Conservation (phyloP, 208 protist species). For the Naegleria gruberi region DNA sequence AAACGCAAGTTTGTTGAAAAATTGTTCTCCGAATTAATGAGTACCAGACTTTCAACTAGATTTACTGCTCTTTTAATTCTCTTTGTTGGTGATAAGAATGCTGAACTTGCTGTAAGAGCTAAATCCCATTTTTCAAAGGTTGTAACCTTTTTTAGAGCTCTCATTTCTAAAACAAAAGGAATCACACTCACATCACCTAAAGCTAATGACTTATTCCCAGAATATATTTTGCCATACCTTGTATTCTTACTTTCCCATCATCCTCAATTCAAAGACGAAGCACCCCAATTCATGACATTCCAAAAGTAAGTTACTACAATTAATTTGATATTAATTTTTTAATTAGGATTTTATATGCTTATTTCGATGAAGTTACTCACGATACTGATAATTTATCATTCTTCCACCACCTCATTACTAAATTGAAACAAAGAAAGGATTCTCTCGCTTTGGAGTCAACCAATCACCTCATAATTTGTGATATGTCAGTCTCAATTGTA, state of each 20-base stretch:
- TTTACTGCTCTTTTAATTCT: neutral
- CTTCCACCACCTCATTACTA: neutral
- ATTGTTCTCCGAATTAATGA: neutral
- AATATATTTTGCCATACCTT: constrained; percentile 4
- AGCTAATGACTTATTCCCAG: neutral
- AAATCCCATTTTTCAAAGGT: neutral
- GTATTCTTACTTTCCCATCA: neutral
- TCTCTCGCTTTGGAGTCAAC: neutral
- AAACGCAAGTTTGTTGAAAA: neutral
- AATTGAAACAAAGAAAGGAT: constrained; percentile 16
- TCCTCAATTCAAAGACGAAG: neutral
- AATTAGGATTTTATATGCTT: neutral
- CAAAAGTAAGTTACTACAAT: neutral
- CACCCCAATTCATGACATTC: neutral
- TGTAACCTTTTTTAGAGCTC: neutral
- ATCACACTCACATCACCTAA: neutral
- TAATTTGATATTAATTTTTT: neutral
- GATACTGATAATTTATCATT: constrained; percentile 13
- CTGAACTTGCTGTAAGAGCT: neutral
- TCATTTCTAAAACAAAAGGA: neutral
- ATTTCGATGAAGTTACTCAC: constrained; percentile 11
- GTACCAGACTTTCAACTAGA: neutral
- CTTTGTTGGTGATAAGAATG: neutral
- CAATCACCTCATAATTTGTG: neutral
- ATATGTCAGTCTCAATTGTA: neutral